Evolutionary conservation across 2,329 filamentous ascomycete genomes (phyloP).

Genomic region (Chaetothyriales sp.): DNA sequence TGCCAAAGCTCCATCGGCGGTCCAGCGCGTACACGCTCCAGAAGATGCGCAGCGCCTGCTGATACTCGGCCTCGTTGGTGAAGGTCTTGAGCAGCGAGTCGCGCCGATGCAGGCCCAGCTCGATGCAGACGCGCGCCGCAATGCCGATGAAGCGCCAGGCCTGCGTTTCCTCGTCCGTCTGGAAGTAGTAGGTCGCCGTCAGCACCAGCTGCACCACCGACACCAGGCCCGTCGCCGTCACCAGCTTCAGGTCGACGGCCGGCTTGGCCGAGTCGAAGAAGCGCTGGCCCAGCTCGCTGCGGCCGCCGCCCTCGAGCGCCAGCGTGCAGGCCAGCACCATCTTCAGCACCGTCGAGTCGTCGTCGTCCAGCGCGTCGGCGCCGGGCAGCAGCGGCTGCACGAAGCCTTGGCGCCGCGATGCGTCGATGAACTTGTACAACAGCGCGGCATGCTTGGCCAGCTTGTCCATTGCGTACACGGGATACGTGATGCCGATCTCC

Average conservation of each 20-base stretch:
- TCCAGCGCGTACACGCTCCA: constrained; percentile 82
- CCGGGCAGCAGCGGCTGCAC: constrained; percentile 42
- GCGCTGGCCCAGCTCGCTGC: constrained; percentile 58
- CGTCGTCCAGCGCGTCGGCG: constrained; percentile 46
- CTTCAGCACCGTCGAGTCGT: constrained; percentile 61
- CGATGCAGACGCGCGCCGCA: constrained; percentile 63
- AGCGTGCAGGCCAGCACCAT: constrained; percentile 68
- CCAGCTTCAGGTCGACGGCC: constrained; percentile 51
- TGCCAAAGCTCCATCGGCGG: constrained; percentile 78
- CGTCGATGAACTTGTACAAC: constrained; percentile 61
- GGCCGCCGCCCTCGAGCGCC: constrained; percentile 63
- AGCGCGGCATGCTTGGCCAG: constrained; percentile 57
- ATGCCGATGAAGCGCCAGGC: constrained; percentile 81
- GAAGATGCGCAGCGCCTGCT: constrained; percentile 58
- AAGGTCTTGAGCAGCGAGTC: constrained; percentile 58
- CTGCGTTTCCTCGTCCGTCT: constrained; percentile 70
- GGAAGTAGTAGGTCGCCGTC: constrained; percentile 62
- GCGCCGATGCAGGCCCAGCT: constrained; percentile 69
- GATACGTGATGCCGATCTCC: constrained; percentile 87
- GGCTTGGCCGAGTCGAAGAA: constrained; percentile 66
- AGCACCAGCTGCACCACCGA: constrained; percentile 46
- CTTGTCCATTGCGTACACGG: constrained; percentile 60
- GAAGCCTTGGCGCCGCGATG: constrained; percentile 45
- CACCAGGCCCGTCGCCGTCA: constrained; percentile 44
- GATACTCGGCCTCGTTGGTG: constrained; percentile 52